Percentiles rank a stretch among this genome's conserved stretches.
phyloP scores from a whole-genome alignment of 805 yeast species.

The Lipomyces sp. region DNA sequence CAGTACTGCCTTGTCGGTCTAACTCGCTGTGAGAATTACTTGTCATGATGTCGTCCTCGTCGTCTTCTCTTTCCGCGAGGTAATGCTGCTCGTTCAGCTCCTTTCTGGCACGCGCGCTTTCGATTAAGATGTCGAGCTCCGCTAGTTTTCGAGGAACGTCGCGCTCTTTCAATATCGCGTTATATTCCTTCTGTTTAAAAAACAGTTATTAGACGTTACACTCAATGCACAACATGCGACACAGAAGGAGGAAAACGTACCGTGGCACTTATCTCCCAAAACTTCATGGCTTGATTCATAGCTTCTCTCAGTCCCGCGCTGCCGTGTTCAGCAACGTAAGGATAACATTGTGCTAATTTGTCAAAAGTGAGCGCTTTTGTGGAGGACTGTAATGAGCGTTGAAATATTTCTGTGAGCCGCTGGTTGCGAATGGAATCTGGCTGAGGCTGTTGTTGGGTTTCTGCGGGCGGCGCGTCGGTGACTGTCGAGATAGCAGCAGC shows the following conservation, averaged over 20 bases:
- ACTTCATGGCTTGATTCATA: constrained; percentile 50
- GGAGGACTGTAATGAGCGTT: constrained; percentile 54
- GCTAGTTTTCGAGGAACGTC: constrained; percentile 40
- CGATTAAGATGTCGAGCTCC: constrained; percentile 42
- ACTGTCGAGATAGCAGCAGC: not conserved
- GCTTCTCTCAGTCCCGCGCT: constrained; percentile 51
- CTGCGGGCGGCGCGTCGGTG: not conserved
- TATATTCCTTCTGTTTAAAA: constrained; percentile 51
- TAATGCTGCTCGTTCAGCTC: not conserved
- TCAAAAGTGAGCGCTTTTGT: constrained; percentile 51
- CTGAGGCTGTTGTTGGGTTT: not conserved
- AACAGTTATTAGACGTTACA: not conserved
- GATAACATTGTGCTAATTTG: constrained; percentile 53
- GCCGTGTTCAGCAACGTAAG: constrained; percentile 47
- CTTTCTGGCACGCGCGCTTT: constrained; percentile 37
- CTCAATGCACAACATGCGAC: not conserved
- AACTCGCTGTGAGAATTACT: no score
- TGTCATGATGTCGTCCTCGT: not conserved
- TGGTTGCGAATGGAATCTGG: constrained; percentile 44
- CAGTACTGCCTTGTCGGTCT: no score
- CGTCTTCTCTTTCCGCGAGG: not conserved
- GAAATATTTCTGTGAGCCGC: constrained; percentile 50
- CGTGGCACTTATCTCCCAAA: constrained; percentile 47
- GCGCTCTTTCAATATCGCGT: constrained; percentile 51
- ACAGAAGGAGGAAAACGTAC: constrained; percentile 4